Percentiles rank a stretch among this genome's conserved stretches.
These are phyloP conservation scores for Mycena alexandri DNA, from an alignment of 768 basidiomycete species.

Conservation along the genomic window DNA sequence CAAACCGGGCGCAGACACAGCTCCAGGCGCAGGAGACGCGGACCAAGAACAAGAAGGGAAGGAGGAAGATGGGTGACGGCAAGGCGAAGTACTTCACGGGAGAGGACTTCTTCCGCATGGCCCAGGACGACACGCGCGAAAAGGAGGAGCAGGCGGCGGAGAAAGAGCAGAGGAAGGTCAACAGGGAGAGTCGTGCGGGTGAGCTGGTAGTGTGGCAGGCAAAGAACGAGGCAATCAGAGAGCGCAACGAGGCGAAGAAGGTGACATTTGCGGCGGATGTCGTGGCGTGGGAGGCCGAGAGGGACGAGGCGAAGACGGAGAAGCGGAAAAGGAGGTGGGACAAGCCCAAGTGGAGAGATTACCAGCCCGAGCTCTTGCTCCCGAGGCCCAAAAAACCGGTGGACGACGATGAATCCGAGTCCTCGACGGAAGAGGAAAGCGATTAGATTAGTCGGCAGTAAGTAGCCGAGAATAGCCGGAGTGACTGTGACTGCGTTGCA, in stretches of 20 bases:
- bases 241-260: not conserved
- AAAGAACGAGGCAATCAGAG: not conserved
- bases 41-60: too few species aligned
- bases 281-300: not conserved
- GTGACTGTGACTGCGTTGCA: too few species aligned
- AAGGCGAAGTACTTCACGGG: too few species aligned
- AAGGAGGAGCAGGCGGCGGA: not conserved
- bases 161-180: not conserved
- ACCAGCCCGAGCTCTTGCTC: not conserved
- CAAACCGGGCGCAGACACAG: too few species aligned
- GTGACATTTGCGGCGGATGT: not conserved
- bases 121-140: not conserved
- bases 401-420: too few species aligned
- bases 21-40: too few species aligned
- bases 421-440: too few species aligned
- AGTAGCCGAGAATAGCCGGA: too few species aligned
- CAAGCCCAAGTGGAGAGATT: constrained; percentile 4
- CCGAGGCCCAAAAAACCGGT: not conserved
- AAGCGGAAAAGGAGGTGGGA: not conserved
- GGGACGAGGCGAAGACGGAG: not conserved
- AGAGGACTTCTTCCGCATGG: too few species aligned
- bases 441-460: too few species aligned
- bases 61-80: too few species aligned
- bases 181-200: not conserved
- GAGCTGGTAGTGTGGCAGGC: constrained; percentile 1